These are phyloP conservation scores for Phlegmacium glaucopus DNA, from an alignment of 768 basidiomycete species.

Conservation along the genomic window DNA sequence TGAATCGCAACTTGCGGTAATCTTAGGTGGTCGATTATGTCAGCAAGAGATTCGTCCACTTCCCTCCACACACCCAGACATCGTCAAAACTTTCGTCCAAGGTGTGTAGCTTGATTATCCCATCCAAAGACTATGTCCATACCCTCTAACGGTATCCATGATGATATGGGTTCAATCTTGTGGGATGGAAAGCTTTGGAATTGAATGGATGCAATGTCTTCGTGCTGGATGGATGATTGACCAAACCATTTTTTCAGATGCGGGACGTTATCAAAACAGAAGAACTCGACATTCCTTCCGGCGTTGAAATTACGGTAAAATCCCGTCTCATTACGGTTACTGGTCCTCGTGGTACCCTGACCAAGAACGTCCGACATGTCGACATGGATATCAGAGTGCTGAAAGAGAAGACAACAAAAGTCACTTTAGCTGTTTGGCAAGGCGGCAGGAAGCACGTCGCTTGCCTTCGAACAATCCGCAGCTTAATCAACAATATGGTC, in stretches of 20 bases:
- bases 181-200: conserved; percentile 20
- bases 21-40: conserved; percentile 27
- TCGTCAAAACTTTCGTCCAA: conserved; percentile 38
- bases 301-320: conserved; percentile 84
- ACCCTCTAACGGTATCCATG: conserved; percentile 6
- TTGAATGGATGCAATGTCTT: conserved; percentile 31
- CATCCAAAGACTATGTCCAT: conserved; percentile 12
- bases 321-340: conserved; percentile 88
- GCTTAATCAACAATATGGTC: conserved; percentile 96
- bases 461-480: conserved; percentile 94
- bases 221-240: conserved; percentile 35
- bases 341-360: conserved; percentile 90
- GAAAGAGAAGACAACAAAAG: conserved; percentile 74
- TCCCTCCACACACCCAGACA: conserved; percentile 25
- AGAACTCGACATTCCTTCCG: conserved; percentile 86
- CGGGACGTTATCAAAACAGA: conserved; percentile 91
- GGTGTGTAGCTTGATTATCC: conserved; percentile 30
- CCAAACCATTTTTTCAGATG: conserved; percentile 56
- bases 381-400: conserved; percentile 90
- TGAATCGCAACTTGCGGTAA: neutral
- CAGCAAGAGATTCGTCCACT: conserved; percentile 25
- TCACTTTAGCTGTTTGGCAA: conserved; percentile 96
- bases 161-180: conserved; percentile 21
- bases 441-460: conserved; percentile 98
- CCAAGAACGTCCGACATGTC: conserved; percentile 89